Evolutionary conservation across 257 asterid species (phyloP).

Genomic region (Solanum verrucosum): DNA sequence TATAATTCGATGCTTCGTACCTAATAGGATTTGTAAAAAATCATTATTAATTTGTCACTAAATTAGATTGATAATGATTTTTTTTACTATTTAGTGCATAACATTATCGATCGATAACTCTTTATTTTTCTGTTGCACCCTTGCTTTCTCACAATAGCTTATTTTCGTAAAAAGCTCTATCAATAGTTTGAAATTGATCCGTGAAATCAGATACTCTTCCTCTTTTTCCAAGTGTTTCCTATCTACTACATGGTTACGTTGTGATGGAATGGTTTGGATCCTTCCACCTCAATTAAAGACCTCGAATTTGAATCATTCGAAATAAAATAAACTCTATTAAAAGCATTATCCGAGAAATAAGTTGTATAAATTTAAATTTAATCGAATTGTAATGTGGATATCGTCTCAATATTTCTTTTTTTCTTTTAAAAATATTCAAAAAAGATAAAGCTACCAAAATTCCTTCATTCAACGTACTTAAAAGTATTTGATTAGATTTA

Average conservation of each 20-base stretch:
- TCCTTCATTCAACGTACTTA: neutral
- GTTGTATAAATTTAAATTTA: fast-evolving
- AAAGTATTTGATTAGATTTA: neutral
- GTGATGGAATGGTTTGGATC: neutral
- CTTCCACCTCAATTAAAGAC: neutral
- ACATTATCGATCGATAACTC: neutral
- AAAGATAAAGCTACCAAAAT: neutral
- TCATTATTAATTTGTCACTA: fast-evolving
- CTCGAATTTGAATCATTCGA: neutral
- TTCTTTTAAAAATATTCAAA: neutral
- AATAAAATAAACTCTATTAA: neutral
- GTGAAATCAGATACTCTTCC: neutral
- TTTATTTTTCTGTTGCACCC: neutral
- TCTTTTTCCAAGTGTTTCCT: neutral
- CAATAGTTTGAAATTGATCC: neutral
- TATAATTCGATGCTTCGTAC: neutral
- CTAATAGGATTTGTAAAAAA: neutral
- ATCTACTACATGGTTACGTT: neutral
- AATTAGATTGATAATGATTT: neutral
- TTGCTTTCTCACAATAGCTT: neutral
- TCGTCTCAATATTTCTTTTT: neutral
- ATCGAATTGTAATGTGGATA: fast-evolving
- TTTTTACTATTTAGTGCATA: neutral
- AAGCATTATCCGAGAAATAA: fast-evolving
- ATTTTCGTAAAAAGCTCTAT: neutral